phyloP scores from a whole-genome alignment of 192 early-diverging fungal genomes.

The Allomyces macrogynus region DNA sequence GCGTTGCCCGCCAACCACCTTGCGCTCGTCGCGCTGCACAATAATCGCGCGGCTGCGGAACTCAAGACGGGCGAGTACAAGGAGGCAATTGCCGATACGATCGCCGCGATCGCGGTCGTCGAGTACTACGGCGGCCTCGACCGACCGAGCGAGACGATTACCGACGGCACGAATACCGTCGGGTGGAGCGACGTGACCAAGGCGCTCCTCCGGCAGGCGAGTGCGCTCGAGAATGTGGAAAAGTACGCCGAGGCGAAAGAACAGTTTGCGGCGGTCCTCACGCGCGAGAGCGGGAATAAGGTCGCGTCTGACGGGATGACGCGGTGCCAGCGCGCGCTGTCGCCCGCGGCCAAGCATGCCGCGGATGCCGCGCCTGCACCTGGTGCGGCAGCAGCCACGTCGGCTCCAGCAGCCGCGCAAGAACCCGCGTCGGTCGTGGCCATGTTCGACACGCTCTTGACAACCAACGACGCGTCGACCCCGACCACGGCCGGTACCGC shows the following conservation, averaged over 20 bases:
- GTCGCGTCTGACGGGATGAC: constrained; percentile 25
- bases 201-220: constrained; percentile 49
- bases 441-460: constrained; percentile 20
- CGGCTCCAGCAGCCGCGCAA: constrained; percentile 1
- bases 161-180: background rate
- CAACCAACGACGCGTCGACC: constrained; percentile 10
- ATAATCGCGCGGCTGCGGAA: constrained; percentile 64
- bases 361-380: background rate
- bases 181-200: constrained; percentile 44
- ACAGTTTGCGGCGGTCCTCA: constrained; percentile 19
- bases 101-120: constrained; percentile 15
- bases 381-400: background rate
- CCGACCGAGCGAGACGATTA: constrained; percentile 1
- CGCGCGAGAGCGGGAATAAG: constrained; percentile 13
- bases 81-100: constrained; percentile 49
- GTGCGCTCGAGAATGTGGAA: constrained; percentile 63
- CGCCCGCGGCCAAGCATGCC: constrained; percentile 9
- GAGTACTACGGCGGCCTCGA: constrained; percentile 7
- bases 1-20: constrained; percentile 40
- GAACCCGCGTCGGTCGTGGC: constrained; percentile 8
- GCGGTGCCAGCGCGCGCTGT: constrained; percentile 29
- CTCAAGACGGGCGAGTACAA: constrained; percentile 68
- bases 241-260: constrained; percentile 47
- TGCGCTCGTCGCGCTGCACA: constrained; percentile 40
- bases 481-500: background rate